Base-by-base conservation (phyloP, 2,329 filamentous ascomycete species). In the Colletotrichum musicola region DNA sequence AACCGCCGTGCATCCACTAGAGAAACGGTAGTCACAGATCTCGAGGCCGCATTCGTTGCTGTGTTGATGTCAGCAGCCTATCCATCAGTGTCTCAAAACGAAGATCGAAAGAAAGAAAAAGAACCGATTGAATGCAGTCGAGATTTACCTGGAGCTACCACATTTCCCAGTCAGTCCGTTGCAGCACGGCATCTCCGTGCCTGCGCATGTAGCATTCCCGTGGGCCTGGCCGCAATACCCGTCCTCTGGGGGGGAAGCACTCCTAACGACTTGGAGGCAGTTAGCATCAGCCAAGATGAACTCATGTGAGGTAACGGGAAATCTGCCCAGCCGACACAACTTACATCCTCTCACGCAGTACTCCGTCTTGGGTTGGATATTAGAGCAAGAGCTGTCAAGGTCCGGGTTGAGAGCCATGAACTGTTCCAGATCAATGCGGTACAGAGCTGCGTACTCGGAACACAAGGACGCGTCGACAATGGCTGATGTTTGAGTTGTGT, bases 331-430 rank as follows among this genome's bases (percentile, higher is more conserved):
- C 27, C 27, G 27, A 30, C 27, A 51, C 74, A 22, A 42, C 75
- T 75, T 67, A 78, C 76, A 78, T 51, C 75, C 74, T 18, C 51
- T 55, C 5, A 75, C 73, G 63, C 76, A 78, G 59, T 78, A 79
- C 16, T 71, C 56, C 1, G 74, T 76, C 30, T 74, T 69, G 6
- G 75, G 72, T 55, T 74, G 56, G 55, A 79, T 74, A 50, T 73
- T 76, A 9, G 60, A 55, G 69, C 77, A 79, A 62, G 75, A 73
- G 18, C 27, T 55, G 16, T 76, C 55, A 5, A 79, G 18, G 2
- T 57, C 47, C 12, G 75, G 76, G 63, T 78, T 78, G n/a, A 78
- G 68, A 30, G 35, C 46, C 47, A 76, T 76, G 42, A 77, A 76
- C 22, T 62, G 64, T 6, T 75, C 73, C 5, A 72, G 35, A 18